Base-by-base conservation (phyloP, 148 eudicot genomes). In the Linanthus parryae region DNA sequence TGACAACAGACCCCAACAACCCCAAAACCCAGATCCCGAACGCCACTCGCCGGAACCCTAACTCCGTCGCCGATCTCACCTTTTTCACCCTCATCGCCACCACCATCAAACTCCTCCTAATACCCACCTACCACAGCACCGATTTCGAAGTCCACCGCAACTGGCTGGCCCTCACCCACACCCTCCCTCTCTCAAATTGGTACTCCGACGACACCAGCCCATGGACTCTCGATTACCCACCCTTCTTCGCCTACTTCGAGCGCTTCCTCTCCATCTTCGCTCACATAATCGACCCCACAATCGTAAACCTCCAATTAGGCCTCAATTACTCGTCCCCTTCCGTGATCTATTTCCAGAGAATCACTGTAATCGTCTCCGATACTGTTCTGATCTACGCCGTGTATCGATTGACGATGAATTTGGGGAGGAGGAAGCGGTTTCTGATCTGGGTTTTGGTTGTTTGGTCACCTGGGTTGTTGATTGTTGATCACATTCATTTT, bases 181-280 rank as follows among this genome's bases (percentile, higher is more conserved):
- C 95, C 31, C 84, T 83, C 23, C 83, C 92, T 8, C 69, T 85
- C 33, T 55, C 85, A 10, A 71, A 48, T 0, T 90, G 95, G 95
- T 90, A 83, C 66, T 72, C 84, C 40, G 92, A 85, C 58, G 56
- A 78, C 22, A 70, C 92, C 45, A 73, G 80, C 39, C 80, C 70
- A 8, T 90, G 97, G 97, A 90, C 97, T 42, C 95, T 90, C 54
- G 97, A 90, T 52, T 90, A 90, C 77, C 97, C 97, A 0, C 95
- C 97, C 12, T 81, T 90, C 61, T 90, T 90, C 61, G 97, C 95
- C 23, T 64, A 75, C 56, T 85, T 83, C 47, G 97, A 90, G 54
- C 75, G 59, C 42, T 43, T 83, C 26, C 78, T 90, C 56, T 78
- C 97, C 0, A 12, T 62, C 25, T 68, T 85, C 26, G 92, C 95